These are phyloP conservation scores for Metschnikowia proteae DNA, from an alignment of 805 yeast genomes.

Conservation along the genomic window DNA sequence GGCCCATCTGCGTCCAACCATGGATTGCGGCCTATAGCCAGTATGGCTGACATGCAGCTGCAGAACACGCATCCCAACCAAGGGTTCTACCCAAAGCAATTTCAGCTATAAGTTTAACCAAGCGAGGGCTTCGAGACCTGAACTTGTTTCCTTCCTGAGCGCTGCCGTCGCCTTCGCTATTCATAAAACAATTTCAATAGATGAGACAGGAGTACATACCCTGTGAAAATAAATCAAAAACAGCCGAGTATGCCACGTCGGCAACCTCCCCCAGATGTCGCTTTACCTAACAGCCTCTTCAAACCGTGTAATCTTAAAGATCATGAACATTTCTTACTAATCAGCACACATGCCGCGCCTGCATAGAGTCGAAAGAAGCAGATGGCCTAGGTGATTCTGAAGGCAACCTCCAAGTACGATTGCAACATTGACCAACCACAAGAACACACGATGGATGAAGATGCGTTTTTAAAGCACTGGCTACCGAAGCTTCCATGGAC, in stretches of 20 bases:
- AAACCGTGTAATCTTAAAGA: no score
- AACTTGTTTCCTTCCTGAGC: no score
- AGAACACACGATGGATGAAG: constrained; percentile 4
- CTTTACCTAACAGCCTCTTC: no score
- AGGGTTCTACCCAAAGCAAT: constrained; percentile 10
- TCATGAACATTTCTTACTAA: neutral
- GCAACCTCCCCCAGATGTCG: no score
- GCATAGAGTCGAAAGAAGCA: neutral
- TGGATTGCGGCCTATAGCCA: constrained; percentile 16
- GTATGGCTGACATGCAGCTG: constrained; percentile 19
- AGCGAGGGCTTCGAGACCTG: no score
- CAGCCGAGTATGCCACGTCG: no score
- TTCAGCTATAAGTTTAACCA: constrained; percentile 4
- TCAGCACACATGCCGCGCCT: neutral
- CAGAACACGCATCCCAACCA: constrained; percentile 3
- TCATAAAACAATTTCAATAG: no score
- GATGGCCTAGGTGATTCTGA: neutral
- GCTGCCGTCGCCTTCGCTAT: no score
- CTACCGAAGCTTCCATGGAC: constrained; percentile 15
- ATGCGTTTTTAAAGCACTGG: constrained; percentile 8
- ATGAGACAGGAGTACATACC: no score
- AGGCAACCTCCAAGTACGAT: neutral
- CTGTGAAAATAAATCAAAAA: no score
- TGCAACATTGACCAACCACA: neutral
- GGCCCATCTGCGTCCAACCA: constrained; percentile 4